phyloP scores from a whole-genome alignment of 192 early-diverging fungal genomes.

The Chytriomyces sp. region DNA sequence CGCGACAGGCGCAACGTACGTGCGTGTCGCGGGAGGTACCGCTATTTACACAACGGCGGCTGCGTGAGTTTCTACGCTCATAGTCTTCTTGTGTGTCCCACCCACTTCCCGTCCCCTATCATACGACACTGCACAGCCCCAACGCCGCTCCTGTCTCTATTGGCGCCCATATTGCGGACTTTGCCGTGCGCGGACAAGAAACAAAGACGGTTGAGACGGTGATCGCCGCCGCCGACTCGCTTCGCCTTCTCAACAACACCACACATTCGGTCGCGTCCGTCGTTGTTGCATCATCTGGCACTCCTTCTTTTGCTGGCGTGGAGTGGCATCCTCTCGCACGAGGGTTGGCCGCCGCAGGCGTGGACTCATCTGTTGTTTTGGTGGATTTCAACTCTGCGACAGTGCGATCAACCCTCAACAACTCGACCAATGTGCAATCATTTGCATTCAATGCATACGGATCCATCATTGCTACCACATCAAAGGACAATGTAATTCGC shows the following conservation, averaged over 20 bases:
- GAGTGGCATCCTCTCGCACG: too few relatives aligned
- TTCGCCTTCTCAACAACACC: too few relatives aligned
- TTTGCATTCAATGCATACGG: constrained; percentile 69
- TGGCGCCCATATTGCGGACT: too few relatives aligned
- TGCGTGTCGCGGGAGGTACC: background rate
- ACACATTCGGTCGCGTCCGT: background rate
- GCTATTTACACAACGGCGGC: background rate
- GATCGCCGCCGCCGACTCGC: too few relatives aligned
- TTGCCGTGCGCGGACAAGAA: too few relatives aligned
- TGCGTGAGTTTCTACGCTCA: background rate
- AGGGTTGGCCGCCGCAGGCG: background rate
- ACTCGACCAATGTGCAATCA: constrained; percentile 37
- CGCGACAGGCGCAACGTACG: background rate
- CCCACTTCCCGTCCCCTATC: background rate
- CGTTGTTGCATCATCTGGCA: background rate
- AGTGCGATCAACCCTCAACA: background rate
- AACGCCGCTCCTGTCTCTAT: background rate
- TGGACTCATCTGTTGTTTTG: too few relatives aligned
- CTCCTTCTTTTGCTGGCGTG: background rate
- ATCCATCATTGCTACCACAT: constrained; percentile 47
- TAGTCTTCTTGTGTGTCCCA: background rate
- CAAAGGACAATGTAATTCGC: constrained; percentile 59
- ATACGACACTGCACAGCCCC: background rate
- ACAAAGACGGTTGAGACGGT: too few relatives aligned
- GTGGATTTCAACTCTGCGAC: background rate